Evolutionary conservation across 805 yeast species (phyloP).

Genomic region (Candida krabiensis): DNA sequence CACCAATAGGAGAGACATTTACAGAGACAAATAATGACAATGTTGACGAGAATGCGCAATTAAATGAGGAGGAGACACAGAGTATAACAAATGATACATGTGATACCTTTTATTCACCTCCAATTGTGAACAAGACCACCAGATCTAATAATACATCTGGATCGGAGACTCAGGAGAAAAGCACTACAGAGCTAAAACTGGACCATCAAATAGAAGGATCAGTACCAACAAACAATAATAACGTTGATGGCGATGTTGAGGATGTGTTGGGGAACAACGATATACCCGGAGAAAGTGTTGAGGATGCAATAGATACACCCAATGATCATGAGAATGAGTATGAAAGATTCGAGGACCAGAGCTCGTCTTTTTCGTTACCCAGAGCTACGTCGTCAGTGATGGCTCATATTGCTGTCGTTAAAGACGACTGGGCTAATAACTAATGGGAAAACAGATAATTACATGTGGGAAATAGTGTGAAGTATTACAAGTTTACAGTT

Average conservation of each 20-base stretch:
- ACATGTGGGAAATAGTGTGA: background rate
- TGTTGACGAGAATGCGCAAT: background rate
- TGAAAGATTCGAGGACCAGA: conserved; percentile 8
- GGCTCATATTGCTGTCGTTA: conserved; percentile 1
- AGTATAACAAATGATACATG: conserved; percentile 9
- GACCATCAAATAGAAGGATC: background rate
- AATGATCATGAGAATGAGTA: conserved; percentile 1
- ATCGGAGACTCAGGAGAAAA: background rate
- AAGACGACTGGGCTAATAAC: conserved; percentile 1
- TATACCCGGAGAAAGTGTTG: background rate
- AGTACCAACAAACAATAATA: background rate
- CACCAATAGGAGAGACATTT: background rate
- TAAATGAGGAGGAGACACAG: conserved; percentile 5
- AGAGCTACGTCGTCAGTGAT: conserved; percentile 14
- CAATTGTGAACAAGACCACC: conserved; percentile 15
- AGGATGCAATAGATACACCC: background rate
- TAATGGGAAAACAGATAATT: conserved; percentile 3
- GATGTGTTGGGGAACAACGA: background rate
- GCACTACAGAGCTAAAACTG: background rate
- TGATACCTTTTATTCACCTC: conserved; percentile 24
- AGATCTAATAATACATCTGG: conserved; percentile 4
- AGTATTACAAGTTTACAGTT: background rate
- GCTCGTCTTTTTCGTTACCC: conserved; percentile 24
- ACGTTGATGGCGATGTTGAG: conserved; percentile 6
- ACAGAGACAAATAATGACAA: conserved; percentile 5